phyloP scores from a whole-genome alignment of 768 basidiomycete genomes.

The Serendipita indica region DNA sequence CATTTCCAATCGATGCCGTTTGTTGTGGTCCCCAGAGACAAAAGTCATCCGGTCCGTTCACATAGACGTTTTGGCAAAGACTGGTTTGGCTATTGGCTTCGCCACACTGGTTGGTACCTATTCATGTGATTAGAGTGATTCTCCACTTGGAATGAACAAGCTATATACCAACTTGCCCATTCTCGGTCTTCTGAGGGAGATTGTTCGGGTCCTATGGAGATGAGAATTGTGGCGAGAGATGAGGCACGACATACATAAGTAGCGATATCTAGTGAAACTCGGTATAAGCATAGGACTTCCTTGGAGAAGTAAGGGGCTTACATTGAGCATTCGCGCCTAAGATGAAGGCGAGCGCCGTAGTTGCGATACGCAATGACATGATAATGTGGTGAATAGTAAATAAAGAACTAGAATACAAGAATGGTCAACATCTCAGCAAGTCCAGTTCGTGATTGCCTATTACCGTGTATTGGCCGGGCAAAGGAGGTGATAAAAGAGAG shows the following conservation, averaged over 20 bases:
- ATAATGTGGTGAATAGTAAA: background rate
- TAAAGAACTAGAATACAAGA: background rate
- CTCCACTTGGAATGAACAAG: background rate
- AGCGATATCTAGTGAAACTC: background rate
- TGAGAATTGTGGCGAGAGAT: background rate
- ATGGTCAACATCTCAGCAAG: too few relatives aligned
- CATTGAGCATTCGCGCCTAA: background rate
- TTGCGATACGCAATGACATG: background rate
- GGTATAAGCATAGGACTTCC: background rate
- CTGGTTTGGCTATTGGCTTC: slow-evolving; percentile 18
- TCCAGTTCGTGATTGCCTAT: too few relatives aligned
- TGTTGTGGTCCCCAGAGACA: slow-evolving; percentile 8
- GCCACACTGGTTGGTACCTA: slow-evolving; percentile 20
- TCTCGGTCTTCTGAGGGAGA: background rate
- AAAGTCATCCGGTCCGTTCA: slow-evolving; percentile 14
- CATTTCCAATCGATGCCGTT: background rate
- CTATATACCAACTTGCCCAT: background rate
- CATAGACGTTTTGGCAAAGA: slow-evolving; percentile 19
- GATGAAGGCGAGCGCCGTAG: background rate
- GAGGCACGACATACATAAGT: background rate
- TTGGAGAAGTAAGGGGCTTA: background rate
- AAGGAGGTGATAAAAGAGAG: too few relatives aligned
- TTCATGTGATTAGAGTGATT: background rate
- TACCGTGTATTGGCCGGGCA: too few relatives aligned
- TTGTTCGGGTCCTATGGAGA: background rate